Base-by-base conservation (phyloP, 2,329 filamentous ascomycete species). In the Neonectria punicea region DNA sequence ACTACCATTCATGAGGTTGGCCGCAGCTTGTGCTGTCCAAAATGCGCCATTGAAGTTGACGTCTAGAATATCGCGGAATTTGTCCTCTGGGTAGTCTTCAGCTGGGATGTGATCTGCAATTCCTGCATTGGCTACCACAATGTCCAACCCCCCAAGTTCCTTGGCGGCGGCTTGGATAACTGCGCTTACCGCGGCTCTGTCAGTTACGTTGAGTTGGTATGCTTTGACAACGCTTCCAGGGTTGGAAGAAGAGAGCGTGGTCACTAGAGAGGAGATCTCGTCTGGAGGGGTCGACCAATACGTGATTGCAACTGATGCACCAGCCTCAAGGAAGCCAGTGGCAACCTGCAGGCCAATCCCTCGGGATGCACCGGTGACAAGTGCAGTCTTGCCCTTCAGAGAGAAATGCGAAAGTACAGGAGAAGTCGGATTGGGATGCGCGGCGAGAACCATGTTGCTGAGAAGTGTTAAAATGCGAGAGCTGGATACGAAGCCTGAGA, bases 331-430 rank as follows among this genome's bases (percentile, higher is more conserved):
- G 7, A 74, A 66, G 3, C 69, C 71, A 5, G 28, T 63, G 14
- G 65, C 68, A 4, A 72, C 67, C 44, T 71, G 55, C 1, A 91
- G 82, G 16, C 85, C 85, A 1, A 87, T 79, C 0, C 85, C 85
- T n/a, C 78, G 75, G 58, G 83, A 86, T 56, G 79, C 84, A 43
- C 83, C 84, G 0, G 84, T 86, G 30, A 86, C 78, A 20, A 86
- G 75, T n/a, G 85, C 81, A n/a, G 81, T 79, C 64, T 84, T 82
- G 28, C 77, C 79, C 2, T 73, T 55, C 13, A 82, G 76, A 3
- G 77, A 75, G 30, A 79, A 78, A 41, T 73, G 71, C 11, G 67
- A 72, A 7, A 73, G 65, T 41, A 71, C 70, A 10, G 69, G 69
- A 22, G 63, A 63, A 3, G 58, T 56, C 16, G 69, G 68, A 30